These are phyloP conservation scores for Blepharisma undulans DNA, from an alignment of 169 alveolate genomes.

Conservation along the genomic window DNA sequence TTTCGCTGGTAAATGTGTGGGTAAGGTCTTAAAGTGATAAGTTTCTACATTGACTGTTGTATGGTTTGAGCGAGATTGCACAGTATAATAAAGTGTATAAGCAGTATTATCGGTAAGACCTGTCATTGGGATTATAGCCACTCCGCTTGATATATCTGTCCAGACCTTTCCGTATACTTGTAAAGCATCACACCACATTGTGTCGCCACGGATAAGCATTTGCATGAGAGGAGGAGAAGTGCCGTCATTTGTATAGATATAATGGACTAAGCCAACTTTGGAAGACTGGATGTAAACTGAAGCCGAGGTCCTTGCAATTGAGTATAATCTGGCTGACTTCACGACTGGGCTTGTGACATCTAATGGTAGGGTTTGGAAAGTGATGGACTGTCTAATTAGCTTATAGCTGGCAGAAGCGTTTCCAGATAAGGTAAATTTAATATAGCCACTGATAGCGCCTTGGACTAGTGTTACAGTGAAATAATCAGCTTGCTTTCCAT, in stretches of 20 bases:
- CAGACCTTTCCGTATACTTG: not conserved
- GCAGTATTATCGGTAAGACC: slow-evolving; percentile 25
- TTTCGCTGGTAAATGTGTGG: slow-evolving; percentile 19
- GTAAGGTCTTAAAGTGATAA: slow-evolving; percentile 9
- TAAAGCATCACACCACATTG: slow-evolving; percentile 24
- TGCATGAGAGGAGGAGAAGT: not conserved
- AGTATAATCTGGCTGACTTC: not conserved
- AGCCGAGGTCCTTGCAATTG: not conserved
- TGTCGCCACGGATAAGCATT: not conserved
- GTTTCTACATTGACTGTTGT: not conserved
- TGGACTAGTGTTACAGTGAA: not conserved
- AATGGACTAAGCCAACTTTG: slow-evolving; percentile 1
- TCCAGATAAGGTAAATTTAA: slow-evolving; percentile 2
- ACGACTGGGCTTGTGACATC: not conserved
- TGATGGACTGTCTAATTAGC: not conserved
- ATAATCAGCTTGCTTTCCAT: not conserved
- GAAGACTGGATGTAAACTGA: not conserved
- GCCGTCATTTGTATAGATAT: not conserved
- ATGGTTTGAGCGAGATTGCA: not conserved
- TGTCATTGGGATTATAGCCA: not conserved
- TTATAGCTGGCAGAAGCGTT: not conserved
- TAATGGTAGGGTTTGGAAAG: slow-evolving; percentile 22
- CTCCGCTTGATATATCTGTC: not conserved
- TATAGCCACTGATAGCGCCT: slow-evolving; percentile 30
- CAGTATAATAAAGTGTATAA: not conserved